These are phyloP conservation scores for Apiospora marii DNA, from an alignment of 2,329 filamentous ascomycete genomes.

Conservation along the genomic window DNA sequence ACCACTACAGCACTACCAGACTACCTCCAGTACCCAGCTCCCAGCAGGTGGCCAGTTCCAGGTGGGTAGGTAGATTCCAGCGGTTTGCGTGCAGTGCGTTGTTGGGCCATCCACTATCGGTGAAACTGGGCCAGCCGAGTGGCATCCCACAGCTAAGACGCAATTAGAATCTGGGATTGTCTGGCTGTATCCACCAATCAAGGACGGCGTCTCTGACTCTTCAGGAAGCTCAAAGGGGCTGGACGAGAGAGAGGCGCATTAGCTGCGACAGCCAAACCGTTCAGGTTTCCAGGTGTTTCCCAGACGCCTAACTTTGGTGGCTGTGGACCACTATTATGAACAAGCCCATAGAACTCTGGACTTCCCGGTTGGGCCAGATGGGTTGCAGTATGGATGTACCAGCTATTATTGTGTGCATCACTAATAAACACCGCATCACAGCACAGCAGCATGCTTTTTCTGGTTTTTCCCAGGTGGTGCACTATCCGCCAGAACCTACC, in stretches of 20 bases:
- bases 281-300: constrained; percentile 10
- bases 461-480: not conserved
- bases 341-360: not conserved
- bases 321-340: constrained; percentile 5
- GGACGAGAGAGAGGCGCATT: constrained; percentile 14
- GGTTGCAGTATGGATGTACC: constrained; percentile 8
- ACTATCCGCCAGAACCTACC: constrained; percentile 8
- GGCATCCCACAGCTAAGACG: constrained; percentile 25
- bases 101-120: constrained; percentile 27
- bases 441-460: constrained; percentile 7
- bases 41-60: not conserved
- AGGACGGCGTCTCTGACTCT: not conserved
- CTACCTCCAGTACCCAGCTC: not conserved
- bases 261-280: constrained; percentile 19
- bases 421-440: constrained; percentile 6
- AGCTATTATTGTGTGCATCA: not conserved
- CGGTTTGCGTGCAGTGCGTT: constrained; percentile 6
- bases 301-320: constrained; percentile 14
- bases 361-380: not conserved
- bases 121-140: constrained; percentile 26
- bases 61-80: constrained; percentile 6
- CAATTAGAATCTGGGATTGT: constrained; percentile 14
- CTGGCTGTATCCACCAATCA: constrained; percentile 2
- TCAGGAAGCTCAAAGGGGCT: constrained; percentile 19
- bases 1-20: not conserved